Base-by-base conservation (phyloP, 257 asterid genomes). In the Apocynum venetum region DNA sequence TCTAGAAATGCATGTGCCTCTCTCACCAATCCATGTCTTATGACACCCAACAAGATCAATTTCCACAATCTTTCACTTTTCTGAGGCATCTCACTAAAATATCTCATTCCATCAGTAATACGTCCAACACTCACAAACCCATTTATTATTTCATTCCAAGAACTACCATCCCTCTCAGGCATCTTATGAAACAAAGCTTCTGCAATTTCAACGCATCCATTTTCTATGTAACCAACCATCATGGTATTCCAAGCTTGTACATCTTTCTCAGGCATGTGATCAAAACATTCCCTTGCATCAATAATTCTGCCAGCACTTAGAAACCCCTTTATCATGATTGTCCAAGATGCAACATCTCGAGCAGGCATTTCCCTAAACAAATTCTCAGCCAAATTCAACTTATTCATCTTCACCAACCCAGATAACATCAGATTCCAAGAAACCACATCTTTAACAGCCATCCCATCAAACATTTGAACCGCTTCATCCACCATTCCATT, bases 341-440 rank as follows among this genome's bases (percentile, higher is more conserved):
- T 91, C 91, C 92, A 87, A 0, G 91, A 85, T 0, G 87, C 93
- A 76, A 83, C 83, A 82, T 91, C 97, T 66, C 82, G 80, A 20
- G 8, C 13, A 12, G 71, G 68, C 89, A 89, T 91, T 73, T 77
- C 64, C 46, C 77, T 72, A 66, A 88, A 91, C 76, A 89, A 38
- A 61, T 82, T 81, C 82, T 77, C 89, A 67, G 88, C 97, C 78
- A 71, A 78, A 41, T 72, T 81, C 48, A 87, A 79, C 79, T 82
- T 83, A 55, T 82, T 64, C 40, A 57, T 78, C 84, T 80, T 88
- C 83, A 88, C 87, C 68, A 91, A 76, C 61, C 90, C 91, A 14
- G 88, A 87, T 67, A 87, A 79, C 68, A 91, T 84, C 81, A 88
- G 83, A 81, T 88, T 91, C 91, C 93, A 87, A 4, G 94, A 91